Evolutionary conservation across 106 monocot species (phyloP).

Genomic region (Agapanthus africanus): DNA sequence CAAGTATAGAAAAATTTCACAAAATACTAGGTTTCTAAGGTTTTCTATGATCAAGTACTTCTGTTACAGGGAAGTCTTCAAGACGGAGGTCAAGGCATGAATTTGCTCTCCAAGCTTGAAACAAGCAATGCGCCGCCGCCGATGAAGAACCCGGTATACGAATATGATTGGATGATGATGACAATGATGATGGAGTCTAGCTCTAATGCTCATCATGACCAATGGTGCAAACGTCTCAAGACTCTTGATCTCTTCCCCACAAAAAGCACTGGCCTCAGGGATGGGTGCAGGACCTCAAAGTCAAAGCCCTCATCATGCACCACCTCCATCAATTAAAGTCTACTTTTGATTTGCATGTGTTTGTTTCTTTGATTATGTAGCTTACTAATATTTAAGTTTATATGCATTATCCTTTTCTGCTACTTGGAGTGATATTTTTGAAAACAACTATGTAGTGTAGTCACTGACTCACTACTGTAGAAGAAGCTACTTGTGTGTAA

Average conservation of each 20-base stretch:
- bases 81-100: conserved; percentile 20
- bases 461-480: not conserved
- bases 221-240: conserved; percentile 37
- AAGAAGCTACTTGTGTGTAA: not conserved
- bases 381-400: not conserved
- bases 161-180: conserved; percentile 13
- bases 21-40: too few relatives aligned
- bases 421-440: too few relatives aligned
- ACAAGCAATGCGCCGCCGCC: not conserved
- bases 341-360: not conserved
- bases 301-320: conserved; percentile 54
- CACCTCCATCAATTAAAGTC: conserved; percentile 34
- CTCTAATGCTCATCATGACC: not conserved
- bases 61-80: conserved; percentile 6
- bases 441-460: not conserved
- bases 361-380: too few relatives aligned
- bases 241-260: conserved; percentile 78
- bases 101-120: conserved; percentile 40
- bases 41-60: too few relatives aligned
- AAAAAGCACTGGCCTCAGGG: conserved; percentile 47
- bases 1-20: too few relatives aligned
- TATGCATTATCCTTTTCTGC: too few relatives aligned
- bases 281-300: conserved; percentile 53
- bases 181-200: not conserved
- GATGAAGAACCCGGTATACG: not conserved